Evolutionary conservation across 2,329 filamentous ascomycete genomes (phyloP).

Genomic region (Phialophora expanda): DNA sequence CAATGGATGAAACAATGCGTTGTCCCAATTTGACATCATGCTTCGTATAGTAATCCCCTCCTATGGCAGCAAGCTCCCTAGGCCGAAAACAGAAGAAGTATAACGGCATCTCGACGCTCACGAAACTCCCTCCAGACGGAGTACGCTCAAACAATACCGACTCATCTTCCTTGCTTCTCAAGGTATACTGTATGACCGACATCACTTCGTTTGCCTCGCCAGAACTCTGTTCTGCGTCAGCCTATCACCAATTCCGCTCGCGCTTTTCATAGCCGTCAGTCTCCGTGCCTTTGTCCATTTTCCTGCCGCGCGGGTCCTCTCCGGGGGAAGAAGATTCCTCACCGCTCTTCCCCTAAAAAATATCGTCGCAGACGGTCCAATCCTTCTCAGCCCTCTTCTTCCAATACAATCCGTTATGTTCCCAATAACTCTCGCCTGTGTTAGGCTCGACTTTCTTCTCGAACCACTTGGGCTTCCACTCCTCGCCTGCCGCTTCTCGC

Average conservation of each 20-base stretch:
- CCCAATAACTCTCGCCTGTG: constrained; percentile 90
- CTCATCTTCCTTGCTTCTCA: not conserved
- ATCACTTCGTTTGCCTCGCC: not conserved
- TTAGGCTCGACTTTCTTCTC: constrained; percentile 70
- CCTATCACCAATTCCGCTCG: not conserved
- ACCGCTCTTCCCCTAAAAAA: constrained; percentile 61
- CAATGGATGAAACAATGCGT: not conserved
- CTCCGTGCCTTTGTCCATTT: not conserved
- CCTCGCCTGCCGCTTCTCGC: constrained; percentile 77
- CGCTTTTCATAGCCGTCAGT: not conserved
- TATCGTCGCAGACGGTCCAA: constrained; percentile 78
- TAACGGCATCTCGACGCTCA: not conserved
- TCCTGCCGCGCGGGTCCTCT: not conserved
- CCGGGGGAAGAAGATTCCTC: not conserved
- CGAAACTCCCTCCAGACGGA: too few species aligned
- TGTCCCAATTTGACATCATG: not conserved
- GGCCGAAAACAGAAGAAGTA: not conserved
- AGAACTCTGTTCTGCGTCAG: not conserved
- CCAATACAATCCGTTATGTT: constrained; percentile 91
- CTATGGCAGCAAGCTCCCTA: not conserved
- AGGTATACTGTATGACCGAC: not conserved
- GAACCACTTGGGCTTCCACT: constrained; percentile 89
- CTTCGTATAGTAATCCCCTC: not conserved
- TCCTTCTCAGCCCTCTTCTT: constrained; percentile 62
- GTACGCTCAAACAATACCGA: not conserved